A percentile compares a stretch with the other conserved stretches of the same genome.
Evolutionary conservation across 2,329 filamentous ascomycete genomes (phyloP).

Genomic region (Epichloe bromicola): DNA sequence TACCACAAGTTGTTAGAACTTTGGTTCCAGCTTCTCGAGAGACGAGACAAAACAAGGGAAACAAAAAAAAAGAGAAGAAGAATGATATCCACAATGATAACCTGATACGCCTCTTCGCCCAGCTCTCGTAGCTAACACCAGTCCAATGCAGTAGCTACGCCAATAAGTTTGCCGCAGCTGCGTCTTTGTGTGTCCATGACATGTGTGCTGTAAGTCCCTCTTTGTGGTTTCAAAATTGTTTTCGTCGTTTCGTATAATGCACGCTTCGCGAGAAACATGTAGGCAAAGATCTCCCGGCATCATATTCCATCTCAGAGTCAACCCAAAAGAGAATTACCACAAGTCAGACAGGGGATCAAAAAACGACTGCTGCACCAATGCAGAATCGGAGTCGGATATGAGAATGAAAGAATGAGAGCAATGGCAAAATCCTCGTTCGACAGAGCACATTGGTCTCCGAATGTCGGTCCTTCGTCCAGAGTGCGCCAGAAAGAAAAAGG

Average conservation of each 20-base stretch:
- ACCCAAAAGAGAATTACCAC: constrained; percentile 14
- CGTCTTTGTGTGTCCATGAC: constrained; percentile 2
- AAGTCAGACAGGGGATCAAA: constrained; percentile 8
- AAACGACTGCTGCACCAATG: constrained; percentile 12
- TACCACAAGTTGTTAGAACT: constrained; percentile 14
- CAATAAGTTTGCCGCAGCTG: constrained; percentile 3
- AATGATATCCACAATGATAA: constrained; percentile 6
- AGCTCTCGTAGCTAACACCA: constrained; percentile 7
- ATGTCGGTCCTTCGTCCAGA: neutral
- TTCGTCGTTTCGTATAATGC: constrained; percentile 3
- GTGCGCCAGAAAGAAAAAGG: neutral
- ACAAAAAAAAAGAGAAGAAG: constrained; percentile 2
- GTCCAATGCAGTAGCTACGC: constrained; percentile 7
- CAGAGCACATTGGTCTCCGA: neutral
- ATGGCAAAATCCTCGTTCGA: neutral
- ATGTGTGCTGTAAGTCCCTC: constrained; percentile 1
- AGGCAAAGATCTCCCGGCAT: neutral
- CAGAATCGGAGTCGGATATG: constrained; percentile 3
- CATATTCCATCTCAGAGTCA: constrained; percentile 13
- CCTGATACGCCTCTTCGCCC: constrained; percentile 11
- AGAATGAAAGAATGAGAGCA: neutral
- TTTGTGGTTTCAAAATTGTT: constrained; percentile 2
- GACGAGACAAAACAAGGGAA: constrained; percentile 4
- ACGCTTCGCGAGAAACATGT: neutral
- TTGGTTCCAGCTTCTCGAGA: constrained; percentile 5